A percentile compares a stretch with the other conserved stretches of the same genome.
These are phyloP conservation scores for Cylindrodendrum hubeiense DNA, from an alignment of 2,329 filamentous ascomycete species.

Conservation along the genomic window DNA sequence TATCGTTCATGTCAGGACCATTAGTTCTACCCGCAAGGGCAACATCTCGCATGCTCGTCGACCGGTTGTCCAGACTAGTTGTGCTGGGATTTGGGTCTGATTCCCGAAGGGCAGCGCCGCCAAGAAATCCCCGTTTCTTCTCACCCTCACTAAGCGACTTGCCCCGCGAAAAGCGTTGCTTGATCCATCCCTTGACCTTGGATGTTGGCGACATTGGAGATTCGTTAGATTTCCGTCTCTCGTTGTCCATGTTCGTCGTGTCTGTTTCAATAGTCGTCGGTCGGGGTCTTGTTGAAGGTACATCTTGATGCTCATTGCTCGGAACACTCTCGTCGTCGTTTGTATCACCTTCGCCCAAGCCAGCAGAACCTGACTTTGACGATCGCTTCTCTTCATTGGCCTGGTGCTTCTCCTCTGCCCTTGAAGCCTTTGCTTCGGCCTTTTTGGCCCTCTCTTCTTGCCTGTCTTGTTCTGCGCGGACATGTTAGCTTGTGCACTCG, in stretches of 20 bases:
- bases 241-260: constrained; percentile 27
- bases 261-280: constrained; percentile 31
- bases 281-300: background rate
- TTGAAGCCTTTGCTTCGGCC: constrained; percentile 54
- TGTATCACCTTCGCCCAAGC: constrained; percentile 23
- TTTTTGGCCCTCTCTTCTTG: constrained; percentile 51
- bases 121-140: constrained; percentile 60
- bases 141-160: constrained; percentile 55
- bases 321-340: constrained; percentile 28
- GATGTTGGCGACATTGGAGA: constrained; percentile 49
- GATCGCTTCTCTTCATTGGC: constrained; percentile 67
- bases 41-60: constrained; percentile 60
- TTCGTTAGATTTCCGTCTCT: constrained; percentile 35
- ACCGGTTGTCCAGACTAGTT: constrained; percentile 56
- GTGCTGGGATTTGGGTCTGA: constrained; percentile 60
- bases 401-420: constrained; percentile 65
- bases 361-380: constrained; percentile 43
- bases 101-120: constrained; percentile 61
- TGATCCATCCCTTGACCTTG: constrained; percentile 68
- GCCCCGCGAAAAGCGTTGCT: constrained; percentile 62
- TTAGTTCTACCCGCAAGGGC: constrained; percentile 57
- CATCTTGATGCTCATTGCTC: constrained; percentile 25
- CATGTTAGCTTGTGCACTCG: constrained; percentile 45
- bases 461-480: constrained; percentile 58
- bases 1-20: constrained; percentile 37